Base-by-base conservation (phyloP, 2,329 filamentous ascomycete species). In the Ceratocystiopsis brevicomis region DNA sequence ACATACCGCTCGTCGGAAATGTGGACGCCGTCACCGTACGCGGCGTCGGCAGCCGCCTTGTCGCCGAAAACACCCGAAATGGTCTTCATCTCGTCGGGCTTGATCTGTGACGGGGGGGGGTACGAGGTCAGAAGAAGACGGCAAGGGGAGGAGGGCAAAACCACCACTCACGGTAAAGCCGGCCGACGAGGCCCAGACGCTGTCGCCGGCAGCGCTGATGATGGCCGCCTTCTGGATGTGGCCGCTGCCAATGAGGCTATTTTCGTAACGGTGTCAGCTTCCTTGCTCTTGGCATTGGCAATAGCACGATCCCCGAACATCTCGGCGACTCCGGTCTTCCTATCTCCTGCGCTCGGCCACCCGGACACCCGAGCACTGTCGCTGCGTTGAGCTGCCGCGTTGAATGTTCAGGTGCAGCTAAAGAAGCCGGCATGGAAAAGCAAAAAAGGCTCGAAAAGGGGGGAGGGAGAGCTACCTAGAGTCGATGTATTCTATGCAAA, bases 141-240 rank as follows among this genome's bases (percentile, higher is more conserved):
- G 19, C 40, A 15, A 35, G 37, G 35, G 12, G 5, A 13, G n/a
- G 25, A n/a, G 46, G 4, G 19, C 19, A 30, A 30, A 30, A 9
- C 21, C 4, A 21, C 21, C 25, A 58, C 65, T 61, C 78, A 94
- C 85, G 58, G 69, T 65, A 67, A 94, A 93, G 52, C 69, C 73
- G 43, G 71, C 18, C 25, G 76, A 77, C 37, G 68, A 59, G 48
- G 85, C 85, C 84, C 85, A 92, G 54, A 75, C 70, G 59, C 78
- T 85, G 63, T 82, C 81, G 54, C 85, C 83, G 53, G 81, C 81
- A 51, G 64, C 66, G 62, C 81, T 86, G 68, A 90, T 76, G 60
- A 94, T 86, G 58, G 82, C 81, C 55, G 73, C 86, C 67, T 85
- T 79, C 67, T 90, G 80, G 57, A 93, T 64, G 59, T 87, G 78